Base-by-base conservation (phyloP, 1,139 yeast genomes). In the Kodamaea plutei region DNA sequence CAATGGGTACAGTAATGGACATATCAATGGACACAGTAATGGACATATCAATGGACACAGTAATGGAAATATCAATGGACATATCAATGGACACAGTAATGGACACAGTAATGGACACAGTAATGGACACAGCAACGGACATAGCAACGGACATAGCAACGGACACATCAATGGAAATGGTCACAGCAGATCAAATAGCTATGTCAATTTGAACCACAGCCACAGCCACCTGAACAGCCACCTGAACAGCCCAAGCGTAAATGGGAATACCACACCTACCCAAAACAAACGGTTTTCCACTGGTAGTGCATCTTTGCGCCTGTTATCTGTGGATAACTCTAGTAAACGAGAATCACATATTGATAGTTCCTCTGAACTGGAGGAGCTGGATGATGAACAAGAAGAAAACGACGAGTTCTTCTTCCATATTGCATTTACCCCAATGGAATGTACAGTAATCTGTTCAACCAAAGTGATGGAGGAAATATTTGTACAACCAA, bases 351-450 rank as follows among this genome's bases (percentile, higher is more conserved):
- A 17, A 7, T 7, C 8, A 7, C 20, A 17, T 7, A 8, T 21
- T 8, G 23, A 21, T n/a, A 11, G 12, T 8, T 9, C 12, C 14
- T 25, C 30, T 3, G 32, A 28, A 8, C 30, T 30, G 31, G 35
- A 28, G 10, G 28, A 27, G 11, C 16, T 14, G 20, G 29, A 28
- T 4, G 40, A 36, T 6, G 46, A 45, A 6, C 48, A 43, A 7
- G 45, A 50, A 21, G 58, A 54, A 19, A 63, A 49, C 9, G 50
- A 47, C 15, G 47, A 52, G 33, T 47, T 41, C 35, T 73, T 76
- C 43, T 66, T 74, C 41, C 79, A 72, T 43, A 61, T 76, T 27
- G 76, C 80, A 1, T 64, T 72, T 38, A 73, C 80, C 2, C 80
- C 81, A 0, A 43, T 54, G 8, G 81, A 76, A 41, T 71, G 79